phyloP scores from a whole-genome alignment of 306 rosid species.

The Abrus precatorius region DNA sequence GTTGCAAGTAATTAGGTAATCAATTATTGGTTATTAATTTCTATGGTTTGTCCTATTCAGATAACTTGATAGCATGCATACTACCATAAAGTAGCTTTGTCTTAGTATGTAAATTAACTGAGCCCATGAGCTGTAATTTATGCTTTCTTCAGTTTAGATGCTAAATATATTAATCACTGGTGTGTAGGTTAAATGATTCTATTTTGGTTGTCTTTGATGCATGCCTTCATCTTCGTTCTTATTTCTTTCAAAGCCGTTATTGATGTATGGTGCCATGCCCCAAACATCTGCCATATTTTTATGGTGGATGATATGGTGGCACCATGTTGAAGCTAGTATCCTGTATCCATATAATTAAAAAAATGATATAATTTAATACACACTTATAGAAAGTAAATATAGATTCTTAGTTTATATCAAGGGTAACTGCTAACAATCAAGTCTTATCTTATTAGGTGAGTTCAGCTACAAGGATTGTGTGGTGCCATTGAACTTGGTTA shows the following conservation, averaged over 20 bases:
- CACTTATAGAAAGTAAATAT: background rate
- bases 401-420: background rate
- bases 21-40: conserved; percentile 27
- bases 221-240: conserved; percentile 37
- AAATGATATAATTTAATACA: background rate
- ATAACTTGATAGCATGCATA: conserved; percentile 35
- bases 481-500: too few relatives aligned
- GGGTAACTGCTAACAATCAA: background rate
- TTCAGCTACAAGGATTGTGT: too few relatives aligned
- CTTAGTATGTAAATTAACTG: conserved; percentile 21
- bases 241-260: background rate
- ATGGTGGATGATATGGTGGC: conserved; percentile 5
- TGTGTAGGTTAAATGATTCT: conserved; percentile 25
- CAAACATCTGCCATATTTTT: conserved; percentile 15
- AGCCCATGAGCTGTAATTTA: background rate
- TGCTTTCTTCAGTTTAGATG: conserved; percentile 4
- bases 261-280: conserved; percentile 12
- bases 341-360: background rate
- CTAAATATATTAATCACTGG: conserved; percentile 22
- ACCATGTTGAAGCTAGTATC: background rate
- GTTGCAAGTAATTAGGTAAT: conserved; percentile 86
- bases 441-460: too few relatives aligned
- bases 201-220: conserved; percentile 23
- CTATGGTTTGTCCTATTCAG: conserved; percentile 16
- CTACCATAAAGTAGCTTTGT: conserved; percentile 24